Conservation (phyloP, 1,139 yeast species). For the Yamadazyma atlantica region DNA sequence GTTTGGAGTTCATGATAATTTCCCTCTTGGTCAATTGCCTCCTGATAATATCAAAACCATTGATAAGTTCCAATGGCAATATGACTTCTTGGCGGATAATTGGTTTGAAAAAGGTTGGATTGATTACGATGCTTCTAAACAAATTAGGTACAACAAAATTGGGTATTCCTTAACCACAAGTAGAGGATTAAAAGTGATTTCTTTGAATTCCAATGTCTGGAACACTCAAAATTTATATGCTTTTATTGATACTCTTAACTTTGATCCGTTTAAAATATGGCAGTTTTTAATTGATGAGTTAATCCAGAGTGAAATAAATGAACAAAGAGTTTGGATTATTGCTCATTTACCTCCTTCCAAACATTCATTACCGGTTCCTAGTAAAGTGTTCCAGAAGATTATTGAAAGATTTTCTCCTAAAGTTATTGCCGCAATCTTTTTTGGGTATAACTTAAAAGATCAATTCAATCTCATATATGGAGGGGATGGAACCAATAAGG, state of each 20-base stretch:
- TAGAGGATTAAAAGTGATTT: slow-evolving; percentile 29
- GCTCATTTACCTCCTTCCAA: slow-evolving; percentile 28
- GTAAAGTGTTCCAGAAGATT: slow-evolving; percentile 25
- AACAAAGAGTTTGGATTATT: slow-evolving; percentile 34
- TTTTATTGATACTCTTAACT: slow-evolving; percentile 23
- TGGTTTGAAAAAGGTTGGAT: slow-evolving; percentile 43
- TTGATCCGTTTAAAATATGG: slow-evolving; percentile 28
- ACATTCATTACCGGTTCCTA: slow-evolving; percentile 26
- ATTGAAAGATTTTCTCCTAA: slow-evolving; percentile 33
- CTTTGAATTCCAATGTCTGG: slow-evolving; percentile 33
- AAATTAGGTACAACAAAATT: slow-evolving; percentile 28
- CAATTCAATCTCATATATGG: slow-evolving; percentile 26
- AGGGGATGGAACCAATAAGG: slow-evolving; percentile 19
- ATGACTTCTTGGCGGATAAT: slow-evolving; percentile 26
- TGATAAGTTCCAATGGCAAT: slow-evolving; percentile 25
- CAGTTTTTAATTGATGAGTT: slow-evolving; percentile 29
- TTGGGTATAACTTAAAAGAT: slow-evolving; percentile 28
- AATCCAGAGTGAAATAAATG: slow-evolving; percentile 24
- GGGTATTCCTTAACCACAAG: slow-evolving; percentile 26
- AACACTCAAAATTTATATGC: slow-evolving; percentile 26
- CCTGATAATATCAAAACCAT: slow-evolving; percentile 14
- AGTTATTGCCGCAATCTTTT: slow-evolving; percentile 33
- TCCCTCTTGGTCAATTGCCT: slow-evolving; percentile 29
- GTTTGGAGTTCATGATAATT: slow-evolving; percentile 27
- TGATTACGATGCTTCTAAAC: slow-evolving; percentile 26